Evolutionary conservation across 805 yeast genomes (phyloP).

Genomic region (Lipomyces kockii): DNA sequence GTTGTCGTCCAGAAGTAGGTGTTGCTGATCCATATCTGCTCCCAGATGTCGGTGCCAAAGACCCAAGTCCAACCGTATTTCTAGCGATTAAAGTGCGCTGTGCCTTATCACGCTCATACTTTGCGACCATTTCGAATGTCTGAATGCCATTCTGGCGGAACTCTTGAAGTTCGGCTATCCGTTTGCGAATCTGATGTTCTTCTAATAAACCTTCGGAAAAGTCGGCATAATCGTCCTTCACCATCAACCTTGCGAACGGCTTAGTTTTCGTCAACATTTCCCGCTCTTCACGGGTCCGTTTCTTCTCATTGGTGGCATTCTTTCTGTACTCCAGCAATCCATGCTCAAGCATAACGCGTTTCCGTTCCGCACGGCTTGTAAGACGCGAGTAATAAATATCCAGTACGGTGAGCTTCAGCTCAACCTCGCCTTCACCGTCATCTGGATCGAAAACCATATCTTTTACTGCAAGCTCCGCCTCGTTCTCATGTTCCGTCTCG

Average conservation of each 20-base stretch:
- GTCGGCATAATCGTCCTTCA: constrained; percentile 76
- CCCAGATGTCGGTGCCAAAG: constrained; percentile 20
- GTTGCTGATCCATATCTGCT: constrained; percentile 31
- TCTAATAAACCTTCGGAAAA: constrained; percentile 74
- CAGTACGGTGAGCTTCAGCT: constrained; percentile 81
- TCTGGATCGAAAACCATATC: constrained; percentile 96
- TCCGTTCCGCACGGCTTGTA: constrained; percentile 90
- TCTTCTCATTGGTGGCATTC: constrained; percentile 80
- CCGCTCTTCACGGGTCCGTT: constrained; percentile 85
- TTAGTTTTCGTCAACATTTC: constrained; percentile 76
- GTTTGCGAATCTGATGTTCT: constrained; percentile 76
- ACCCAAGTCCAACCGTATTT: constrained; percentile 28
- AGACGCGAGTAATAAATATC: constrained; percentile 89
- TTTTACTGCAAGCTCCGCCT: constrained; percentile 90
- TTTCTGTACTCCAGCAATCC: constrained; percentile 81
- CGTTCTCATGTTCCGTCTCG: constrained; percentile 95
- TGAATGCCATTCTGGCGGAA: constrained; percentile 92
- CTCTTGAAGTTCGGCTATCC: constrained; percentile 88
- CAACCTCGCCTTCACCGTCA: constrained; percentile 85
- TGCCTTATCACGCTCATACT: constrained; percentile 86
- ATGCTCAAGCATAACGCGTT: constrained; percentile 78
- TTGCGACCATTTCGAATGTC: constrained; percentile 77
- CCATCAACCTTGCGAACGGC: constrained; percentile 79
- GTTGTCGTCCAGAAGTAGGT: constrained; percentile 25
- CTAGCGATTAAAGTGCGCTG: constrained; percentile 39